A percentile compares a stretch with the other conserved stretches of the same genome.
Conservation (phyloP, 2,329 filamentous ascomycete species). For the Cladosporium sp. region DNA sequence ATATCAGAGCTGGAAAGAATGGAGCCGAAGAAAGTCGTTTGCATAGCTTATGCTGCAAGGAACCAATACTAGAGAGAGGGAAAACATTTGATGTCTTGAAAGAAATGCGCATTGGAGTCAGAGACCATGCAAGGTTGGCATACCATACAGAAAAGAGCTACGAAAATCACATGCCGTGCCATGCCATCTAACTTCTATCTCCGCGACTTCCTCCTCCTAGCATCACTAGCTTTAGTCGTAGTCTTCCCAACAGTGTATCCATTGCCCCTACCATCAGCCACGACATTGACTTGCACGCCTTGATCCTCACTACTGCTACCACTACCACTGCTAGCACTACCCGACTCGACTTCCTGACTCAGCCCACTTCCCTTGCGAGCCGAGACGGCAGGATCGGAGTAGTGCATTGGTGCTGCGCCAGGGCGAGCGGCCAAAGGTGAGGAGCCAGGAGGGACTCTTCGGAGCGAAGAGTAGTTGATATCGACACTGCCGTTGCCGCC, state of each 20-base stretch:
- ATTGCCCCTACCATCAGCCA: conserved; percentile 19
- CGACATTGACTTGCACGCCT: conserved; percentile 28
- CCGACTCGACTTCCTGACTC: conserved; percentile 18
- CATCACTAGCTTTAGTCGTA: conserved; percentile 1
- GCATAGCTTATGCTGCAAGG: too few species aligned
- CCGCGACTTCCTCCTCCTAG: conserved; percentile 7
- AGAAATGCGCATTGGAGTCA: too few species aligned
- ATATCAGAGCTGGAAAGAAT: too few species aligned
- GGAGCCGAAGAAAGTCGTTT: too few species aligned
- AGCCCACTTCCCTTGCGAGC: conserved; percentile 20
- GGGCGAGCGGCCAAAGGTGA: conserved; percentile 21
- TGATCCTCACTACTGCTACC: conserved; percentile 22
- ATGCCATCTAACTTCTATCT: conserved; percentile 9
- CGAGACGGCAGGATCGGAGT: conserved; percentile 18
- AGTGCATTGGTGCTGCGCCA: conserved; percentile 1
- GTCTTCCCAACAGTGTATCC: conserved; percentile 21
- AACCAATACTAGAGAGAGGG: too few species aligned
- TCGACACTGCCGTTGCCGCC: conserved; percentile 32
- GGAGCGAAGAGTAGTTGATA: conserved; percentile 29
- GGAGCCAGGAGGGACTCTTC: conserved; percentile 24
- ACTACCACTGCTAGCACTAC: conserved; percentile 20
- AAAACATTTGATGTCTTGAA: too few species aligned
- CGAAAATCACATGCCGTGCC: background rate
- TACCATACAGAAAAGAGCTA: background rate
- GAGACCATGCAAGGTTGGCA: background rate